phyloP scores from a whole-genome alignment of 768 basidiomycete species.

The Exsudoporus frostii region DNA sequence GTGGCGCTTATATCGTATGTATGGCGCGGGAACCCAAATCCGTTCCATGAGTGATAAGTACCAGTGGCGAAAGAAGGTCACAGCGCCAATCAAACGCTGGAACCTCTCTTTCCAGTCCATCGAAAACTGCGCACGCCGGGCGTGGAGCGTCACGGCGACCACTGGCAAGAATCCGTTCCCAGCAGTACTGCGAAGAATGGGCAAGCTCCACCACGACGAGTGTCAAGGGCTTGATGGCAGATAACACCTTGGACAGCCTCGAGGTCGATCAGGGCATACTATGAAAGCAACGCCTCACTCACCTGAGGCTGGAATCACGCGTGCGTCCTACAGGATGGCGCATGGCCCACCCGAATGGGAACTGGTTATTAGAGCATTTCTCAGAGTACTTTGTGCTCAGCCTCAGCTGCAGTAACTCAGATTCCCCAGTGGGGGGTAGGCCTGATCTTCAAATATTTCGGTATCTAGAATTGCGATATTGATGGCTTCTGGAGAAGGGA shows the following conservation, averaged over 20 bases:
- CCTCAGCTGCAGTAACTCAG: not conserved
- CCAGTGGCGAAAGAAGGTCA: not conserved
- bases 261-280: slow-evolving; percentile 1
- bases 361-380: slow-evolving; percentile 1
- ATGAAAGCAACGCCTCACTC: not conserved
- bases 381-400: not conserved
- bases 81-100: slow-evolving; percentile 10
- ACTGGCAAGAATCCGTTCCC: not conserved
- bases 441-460: not conserved
- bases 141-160: not conserved
- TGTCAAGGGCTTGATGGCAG: no score
- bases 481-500: slow-evolving; percentile 11
- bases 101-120: not conserved
- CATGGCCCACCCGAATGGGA: not conserved
- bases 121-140: not conserved
- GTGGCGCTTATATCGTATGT: not conserved
- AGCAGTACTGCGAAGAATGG: not conserved
- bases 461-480: not conserved
- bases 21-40: not conserved
- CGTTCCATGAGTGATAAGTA: not conserved
- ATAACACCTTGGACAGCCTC: slow-evolving; percentile 14
- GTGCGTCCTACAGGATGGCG: not conserved
- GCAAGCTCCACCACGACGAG: not conserved
- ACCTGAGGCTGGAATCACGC: not conserved
- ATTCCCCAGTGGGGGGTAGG: not conserved